phyloP scores from a whole-genome alignment of 805 yeast genomes.

The Pichia paraexigua region DNA sequence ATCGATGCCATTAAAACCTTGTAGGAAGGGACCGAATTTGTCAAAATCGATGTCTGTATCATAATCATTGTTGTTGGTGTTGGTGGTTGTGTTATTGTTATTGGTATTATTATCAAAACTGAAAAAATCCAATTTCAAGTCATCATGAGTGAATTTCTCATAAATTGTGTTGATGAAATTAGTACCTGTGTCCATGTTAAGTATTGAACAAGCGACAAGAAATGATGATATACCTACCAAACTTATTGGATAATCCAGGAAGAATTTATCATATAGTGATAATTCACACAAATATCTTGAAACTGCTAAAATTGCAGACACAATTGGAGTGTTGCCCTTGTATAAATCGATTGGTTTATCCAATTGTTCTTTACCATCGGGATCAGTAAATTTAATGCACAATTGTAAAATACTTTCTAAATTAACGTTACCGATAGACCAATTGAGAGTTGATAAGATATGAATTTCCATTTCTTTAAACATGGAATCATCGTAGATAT shows the following conservation, averaged over 20 bases:
- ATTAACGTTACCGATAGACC: conserved; percentile 38
- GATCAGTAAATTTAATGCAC: conserved; percentile 29
- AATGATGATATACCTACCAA: conserved; percentile 44
- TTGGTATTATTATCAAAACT: not conserved
- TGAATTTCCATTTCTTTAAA: conserved; percentile 42
- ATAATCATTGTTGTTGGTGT: conserved; percentile 17
- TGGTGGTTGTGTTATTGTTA: conserved; percentile 12
- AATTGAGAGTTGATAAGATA: conserved; percentile 32
- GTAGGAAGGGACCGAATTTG: conserved; percentile 40
- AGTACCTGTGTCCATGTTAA: conserved; percentile 39
- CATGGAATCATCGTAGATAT: conserved; percentile 44
- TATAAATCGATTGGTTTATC: conserved; percentile 22
- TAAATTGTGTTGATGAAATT: conserved; percentile 24
- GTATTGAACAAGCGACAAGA: conserved; percentile 45
- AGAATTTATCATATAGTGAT: conserved; percentile 41
- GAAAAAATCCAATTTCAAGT: not conserved
- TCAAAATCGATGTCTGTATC: conserved; percentile 31
- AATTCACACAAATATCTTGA: conserved; percentile 48
- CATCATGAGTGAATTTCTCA: conserved; percentile 8
- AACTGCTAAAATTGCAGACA: conserved; percentile 48
- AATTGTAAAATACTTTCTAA: conserved; percentile 45
- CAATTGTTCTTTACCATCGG: conserved; percentile 25
- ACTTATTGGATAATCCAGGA: conserved; percentile 36
- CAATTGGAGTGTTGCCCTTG: conserved; percentile 28
- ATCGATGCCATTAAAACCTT: conserved; percentile 37